Evolutionary conservation across 306 rosid genomes (phyloP), one percentile per base, ranked within the genome.

Genomic region (Herpetospermum pedunculosum): DNA sequence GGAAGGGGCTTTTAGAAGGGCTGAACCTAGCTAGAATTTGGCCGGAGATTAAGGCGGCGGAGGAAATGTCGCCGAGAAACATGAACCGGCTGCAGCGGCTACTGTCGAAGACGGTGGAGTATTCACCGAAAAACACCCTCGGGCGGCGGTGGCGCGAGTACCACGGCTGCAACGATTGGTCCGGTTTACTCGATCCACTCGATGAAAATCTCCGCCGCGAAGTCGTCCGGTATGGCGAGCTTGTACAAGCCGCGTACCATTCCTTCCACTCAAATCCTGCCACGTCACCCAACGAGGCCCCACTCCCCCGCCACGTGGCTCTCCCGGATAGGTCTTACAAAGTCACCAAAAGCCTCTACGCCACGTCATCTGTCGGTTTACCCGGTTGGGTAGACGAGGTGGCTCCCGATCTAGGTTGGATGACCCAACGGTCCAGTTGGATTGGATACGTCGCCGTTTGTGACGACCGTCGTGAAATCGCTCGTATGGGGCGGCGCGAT

Each of bases 401-500:
- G 15, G 96, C 96, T 0, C 97, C 99, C 15, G 99, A 95, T 74
- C 95, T 94, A 3, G 88, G 92, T 0, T 94, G 99, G 99, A 95
- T 95, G 99, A 91, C 92, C 62, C 99, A 95, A 69, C 87, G 97
- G 28, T 95, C 97, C 0, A 91, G 99, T 58, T 91, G 99, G 96
- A 40, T 95, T n/a, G 99, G 99, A 0, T 95, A 82, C 65, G 92
- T 95, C 0, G 97, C 99, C 0, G 97, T 95, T 2, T 95, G 97
- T 14, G 97, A 95, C 0, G 97, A 95, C 43, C 67, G 30, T 5
- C 48, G 88, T 16, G 97, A 91, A 80, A 95, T 95, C 12, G 80
- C 84, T 0, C 77, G 99, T 40, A 80, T 95, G 96, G 99, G 99
- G 1, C 19, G 97, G 40, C 78, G 99, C 1, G 99, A 95, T 28